phyloP scores from a whole-genome alignment of 345 rosid genomes.

The Hibiscus mutabilis region DNA sequence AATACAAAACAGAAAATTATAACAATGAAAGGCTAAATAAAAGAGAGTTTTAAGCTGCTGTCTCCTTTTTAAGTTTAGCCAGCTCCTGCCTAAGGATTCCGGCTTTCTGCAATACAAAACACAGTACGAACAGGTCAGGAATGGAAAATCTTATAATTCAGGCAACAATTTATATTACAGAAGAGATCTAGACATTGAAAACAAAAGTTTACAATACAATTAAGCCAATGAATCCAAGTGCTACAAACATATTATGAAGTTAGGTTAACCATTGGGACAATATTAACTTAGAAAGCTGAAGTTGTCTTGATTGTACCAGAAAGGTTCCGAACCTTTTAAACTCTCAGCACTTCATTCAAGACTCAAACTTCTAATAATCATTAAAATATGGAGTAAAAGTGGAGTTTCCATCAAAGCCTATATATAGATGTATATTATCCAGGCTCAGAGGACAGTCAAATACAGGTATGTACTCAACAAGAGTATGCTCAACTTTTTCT shows the following conservation, averaged over 20 bases:
- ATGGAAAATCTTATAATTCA: not conserved
- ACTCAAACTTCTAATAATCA: not conserved
- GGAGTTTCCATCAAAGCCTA: not conserved
- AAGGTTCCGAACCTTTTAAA: not conserved
- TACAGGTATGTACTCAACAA: too few species aligned
- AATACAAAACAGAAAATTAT: constrained; percentile 4
- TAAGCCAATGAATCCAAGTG: not conserved
- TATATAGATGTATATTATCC: too few species aligned
- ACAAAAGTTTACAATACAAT: not conserved
- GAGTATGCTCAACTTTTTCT: too few species aligned
- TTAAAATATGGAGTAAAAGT: not conserved
- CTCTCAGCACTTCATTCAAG: not conserved
- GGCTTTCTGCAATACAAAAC: constrained; percentile 31
- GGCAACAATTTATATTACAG: not conserved
- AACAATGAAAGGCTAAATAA: not conserved
- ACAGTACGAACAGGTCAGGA: not conserved
- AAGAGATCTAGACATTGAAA: not conserved
- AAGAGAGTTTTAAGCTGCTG: constrained; percentile 11
- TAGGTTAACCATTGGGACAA: not conserved
- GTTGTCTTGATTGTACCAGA: not conserved
- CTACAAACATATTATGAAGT: not conserved
- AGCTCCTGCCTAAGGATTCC: constrained; percentile 52
- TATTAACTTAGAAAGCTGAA: not conserved
- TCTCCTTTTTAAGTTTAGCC: constrained; percentile 45
- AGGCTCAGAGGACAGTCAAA: too few species aligned